Conservation (phyloP, 257 asterid genomes). For the Solanum etuberosum region DNA sequence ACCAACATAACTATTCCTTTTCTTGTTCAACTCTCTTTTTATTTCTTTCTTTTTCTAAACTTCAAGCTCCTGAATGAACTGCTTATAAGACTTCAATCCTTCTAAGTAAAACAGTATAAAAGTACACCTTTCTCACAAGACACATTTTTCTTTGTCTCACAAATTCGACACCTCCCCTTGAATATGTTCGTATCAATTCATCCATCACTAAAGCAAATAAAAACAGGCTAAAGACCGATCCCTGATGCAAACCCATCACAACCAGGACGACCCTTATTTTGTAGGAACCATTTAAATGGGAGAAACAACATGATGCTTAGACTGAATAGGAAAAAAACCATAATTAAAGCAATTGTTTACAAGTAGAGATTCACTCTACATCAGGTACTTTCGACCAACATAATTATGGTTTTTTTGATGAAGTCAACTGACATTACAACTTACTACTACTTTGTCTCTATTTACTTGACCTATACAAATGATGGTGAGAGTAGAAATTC, state of each 20-base stretch:
- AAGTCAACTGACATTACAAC: background rate
- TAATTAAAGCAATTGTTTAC: background rate
- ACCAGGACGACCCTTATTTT: background rate
- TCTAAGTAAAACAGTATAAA: background rate
- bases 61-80: background rate
- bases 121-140: background rate
- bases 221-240: background rate
- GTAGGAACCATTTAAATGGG: background rate
- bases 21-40: background rate
- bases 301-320: background rate
- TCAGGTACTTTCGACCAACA: background rate
- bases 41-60: background rate
- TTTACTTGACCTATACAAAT: slow-evolving; percentile 24
- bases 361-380: background rate
- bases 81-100: background rate
- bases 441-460: background rate
- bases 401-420: background rate
- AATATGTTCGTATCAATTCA: background rate
- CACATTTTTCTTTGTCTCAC: background rate
- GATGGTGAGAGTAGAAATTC: slow-evolving; percentile 58
- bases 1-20: background rate
- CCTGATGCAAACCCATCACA: background rate
- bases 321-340: background rate
- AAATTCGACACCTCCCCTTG: background rate
- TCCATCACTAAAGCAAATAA: background rate